These are phyloP conservation scores for Fonsecaea monophora DNA, from an alignment of 2,329 filamentous ascomycete genomes.

Conservation along the genomic window DNA sequence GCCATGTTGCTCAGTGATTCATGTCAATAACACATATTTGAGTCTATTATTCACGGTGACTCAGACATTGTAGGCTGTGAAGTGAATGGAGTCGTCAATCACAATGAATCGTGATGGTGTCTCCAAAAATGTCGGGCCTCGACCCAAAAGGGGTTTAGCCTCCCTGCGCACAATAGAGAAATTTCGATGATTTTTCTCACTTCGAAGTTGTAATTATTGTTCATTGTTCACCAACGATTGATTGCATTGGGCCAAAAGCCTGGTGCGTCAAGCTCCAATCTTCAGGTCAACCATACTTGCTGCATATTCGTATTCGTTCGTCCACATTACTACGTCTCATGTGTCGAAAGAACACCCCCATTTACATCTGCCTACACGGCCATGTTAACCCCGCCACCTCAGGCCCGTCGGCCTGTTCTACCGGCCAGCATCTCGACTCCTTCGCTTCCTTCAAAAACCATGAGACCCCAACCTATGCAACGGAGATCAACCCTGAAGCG, in stretches of 20 bases:
- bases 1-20: slow-evolving; percentile 1
- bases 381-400: slow-evolving; percentile 36
- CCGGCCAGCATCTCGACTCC: slow-evolving; percentile 30
- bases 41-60: not conserved
- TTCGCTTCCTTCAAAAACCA: slow-evolving; percentile 24
- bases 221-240: slow-evolving; percentile 20
- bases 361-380: slow-evolving; percentile 19
- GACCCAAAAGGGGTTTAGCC: slow-evolving; percentile 28
- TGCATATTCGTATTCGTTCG: not conserved
- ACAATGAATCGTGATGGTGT: not conserved
- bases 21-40: too few relatives aligned
- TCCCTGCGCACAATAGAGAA: slow-evolving; percentile 28
- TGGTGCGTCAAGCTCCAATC: slow-evolving; percentile 3
- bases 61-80: not conserved
- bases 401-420: slow-evolving; percentile 33
- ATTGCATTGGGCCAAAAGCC: slow-evolving; percentile 14
- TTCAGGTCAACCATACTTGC: slow-evolving; percentile 6
- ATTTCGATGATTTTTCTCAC: slow-evolving; percentile 22
- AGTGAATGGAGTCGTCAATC: not conserved
- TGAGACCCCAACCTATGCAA: slow-evolving; percentile 26
- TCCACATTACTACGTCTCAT: slow-evolving; percentile 12
- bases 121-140: not conserved
- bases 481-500: slow-evolving; percentile 38
- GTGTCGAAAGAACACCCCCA: slow-evolving; percentile 4
- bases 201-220: not conserved